phyloP scores from a whole-genome alignment of 768 basidiomycete species.

The Boletus vermiculosoides region DNA sequence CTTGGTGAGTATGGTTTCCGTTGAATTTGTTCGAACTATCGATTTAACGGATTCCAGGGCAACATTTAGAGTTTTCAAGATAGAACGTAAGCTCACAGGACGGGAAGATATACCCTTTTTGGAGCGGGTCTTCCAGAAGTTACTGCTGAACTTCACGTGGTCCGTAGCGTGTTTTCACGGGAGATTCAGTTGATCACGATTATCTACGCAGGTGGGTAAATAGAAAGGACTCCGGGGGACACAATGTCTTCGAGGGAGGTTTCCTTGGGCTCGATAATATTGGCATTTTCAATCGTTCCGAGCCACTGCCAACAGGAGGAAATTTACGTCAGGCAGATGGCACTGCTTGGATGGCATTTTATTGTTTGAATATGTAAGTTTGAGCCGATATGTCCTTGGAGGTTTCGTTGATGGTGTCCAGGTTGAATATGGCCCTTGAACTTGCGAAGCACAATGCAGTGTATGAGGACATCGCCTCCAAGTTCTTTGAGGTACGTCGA shows the following conservation, averaged over 20 bases:
- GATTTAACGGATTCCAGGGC: constrained; percentile 52
- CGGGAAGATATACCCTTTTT: constrained; percentile 88
- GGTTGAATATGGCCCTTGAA: constrained; percentile 96
- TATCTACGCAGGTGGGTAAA: constrained; percentile 83
- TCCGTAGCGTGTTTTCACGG: constrained; percentile 30
- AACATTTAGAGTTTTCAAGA: constrained; percentile 98
- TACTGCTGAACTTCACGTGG: constrained; percentile 97
- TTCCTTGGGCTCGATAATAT: constrained; percentile 99
- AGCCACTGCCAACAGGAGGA: constrained; percentile 94
- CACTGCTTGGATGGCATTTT: constrained; percentile 99
- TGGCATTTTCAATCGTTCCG: constrained; percentile 95
- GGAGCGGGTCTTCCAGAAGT: constrained; percentile 97
- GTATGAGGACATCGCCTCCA: constrained; percentile 99
- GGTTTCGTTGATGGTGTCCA: constrained; percentile 29
- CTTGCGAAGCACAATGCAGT: constrained; percentile 96
- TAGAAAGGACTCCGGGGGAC: constrained; percentile 91
- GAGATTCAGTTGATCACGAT: not conserved
- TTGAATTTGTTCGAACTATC: not conserved
- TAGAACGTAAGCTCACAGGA: constrained; percentile 94
- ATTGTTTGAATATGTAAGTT: constrained; percentile 88
- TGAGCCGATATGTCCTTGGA: not conserved
- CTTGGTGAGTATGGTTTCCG: constrained; percentile 57
- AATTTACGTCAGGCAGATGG: constrained; percentile 95
- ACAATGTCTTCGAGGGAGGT: constrained; percentile 97
- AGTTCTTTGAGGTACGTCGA: constrained; percentile 78